Percentiles rank a stretch among this genome's conserved stretches.
phyloP scores from a whole-genome alignment of 2,329 filamentous ascomycete species.

The Alternaria panax region DNA sequence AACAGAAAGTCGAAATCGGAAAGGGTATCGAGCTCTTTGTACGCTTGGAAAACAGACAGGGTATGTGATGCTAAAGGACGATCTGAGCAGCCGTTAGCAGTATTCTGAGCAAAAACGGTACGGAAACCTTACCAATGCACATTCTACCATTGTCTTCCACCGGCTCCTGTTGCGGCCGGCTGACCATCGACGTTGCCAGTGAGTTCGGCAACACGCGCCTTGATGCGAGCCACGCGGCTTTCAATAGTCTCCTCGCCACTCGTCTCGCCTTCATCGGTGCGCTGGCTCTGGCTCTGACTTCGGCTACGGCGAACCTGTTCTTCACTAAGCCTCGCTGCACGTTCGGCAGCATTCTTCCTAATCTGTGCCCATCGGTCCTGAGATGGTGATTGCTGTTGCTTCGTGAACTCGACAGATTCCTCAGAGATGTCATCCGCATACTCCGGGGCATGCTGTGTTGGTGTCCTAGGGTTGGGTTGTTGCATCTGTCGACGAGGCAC shows the following conservation, averaged over 20 bases:
- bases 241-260: conserved; percentile 97
- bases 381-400: conserved; percentile 48
- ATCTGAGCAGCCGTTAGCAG: conserved; percentile 13
- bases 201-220: conserved; percentile 92
- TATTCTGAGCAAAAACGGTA: background rate
- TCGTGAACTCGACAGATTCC: conserved; percentile 50
- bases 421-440: conserved; percentile 51
- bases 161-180: conserved; percentile 16
- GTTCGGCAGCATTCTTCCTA: conserved; percentile 88
- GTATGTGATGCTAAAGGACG: conserved; percentile 17
- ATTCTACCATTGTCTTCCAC: conserved; percentile 26
- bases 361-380: conserved; percentile 96
- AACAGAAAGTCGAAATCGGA: conserved; percentile 30
- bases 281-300: conserved; percentile 61
- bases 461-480: conserved; percentile 24
- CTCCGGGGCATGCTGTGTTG: conserved; percentile 26
- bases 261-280: conserved; percentile 84
- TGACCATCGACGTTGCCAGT: conserved; percentile 64
- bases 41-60: conserved; percentile 30
- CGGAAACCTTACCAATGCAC: conserved; percentile 21
- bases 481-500: conserved; percentile 33
- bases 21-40: conserved; percentile 43
- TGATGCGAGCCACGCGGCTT: conserved; percentile 94
- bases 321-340: conserved; percentile 72
- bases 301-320: conserved; percentile 66